Evolutionary conservation across 2,329 filamentous ascomycete species (phyloP).

Genomic region (Dothideomycetidae sp.): DNA sequence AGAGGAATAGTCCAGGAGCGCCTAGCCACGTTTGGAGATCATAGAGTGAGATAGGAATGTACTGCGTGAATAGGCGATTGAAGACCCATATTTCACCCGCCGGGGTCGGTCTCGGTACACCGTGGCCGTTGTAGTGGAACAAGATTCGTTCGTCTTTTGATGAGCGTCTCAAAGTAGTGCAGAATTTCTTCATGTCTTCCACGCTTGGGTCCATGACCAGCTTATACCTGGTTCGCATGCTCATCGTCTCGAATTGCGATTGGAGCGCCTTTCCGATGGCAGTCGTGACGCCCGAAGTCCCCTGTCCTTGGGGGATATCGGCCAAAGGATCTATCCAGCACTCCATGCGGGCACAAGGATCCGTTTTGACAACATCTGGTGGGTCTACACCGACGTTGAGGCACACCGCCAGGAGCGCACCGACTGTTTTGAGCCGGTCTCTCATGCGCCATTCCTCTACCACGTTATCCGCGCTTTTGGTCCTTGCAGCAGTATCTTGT

Average conservation of each 20-base stretch:
- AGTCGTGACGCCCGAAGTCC: slow-evolving; percentile 40
- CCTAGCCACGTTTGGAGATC: slow-evolving; percentile 93
- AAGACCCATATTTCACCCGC: slow-evolving; percentile 99
- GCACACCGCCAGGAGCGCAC: slow-evolving; percentile 83
- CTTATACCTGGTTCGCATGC: slow-evolving; percentile 92
- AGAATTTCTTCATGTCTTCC: slow-evolving; percentile 95
- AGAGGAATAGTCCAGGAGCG: slow-evolving; percentile 90
- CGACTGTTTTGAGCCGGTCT: slow-evolving; percentile 91
- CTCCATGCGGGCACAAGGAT: slow-evolving; percentile 81
- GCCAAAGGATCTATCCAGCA: slow-evolving; percentile 92
- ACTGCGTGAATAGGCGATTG: slow-evolving; percentile 97
- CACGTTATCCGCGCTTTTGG: slow-evolving; percentile 36
- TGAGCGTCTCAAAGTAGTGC: slow-evolving; percentile 73
- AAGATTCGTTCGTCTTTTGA: slow-evolving; percentile 91
- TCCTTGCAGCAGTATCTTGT: slow-evolving; percentile 85
- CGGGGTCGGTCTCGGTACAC: slow-evolving; percentile 85
- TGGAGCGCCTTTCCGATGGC: slow-evolving; percentile 95
- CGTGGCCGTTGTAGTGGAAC: slow-evolving; percentile 98
- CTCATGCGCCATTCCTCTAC: slow-evolving; percentile 96
- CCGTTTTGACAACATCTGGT: slow-evolving; percentile 91
- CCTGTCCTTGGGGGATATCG: slow-evolving; percentile 46
- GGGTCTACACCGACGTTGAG: slow-evolving; percentile 96
- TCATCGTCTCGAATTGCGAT: slow-evolving; percentile 88
- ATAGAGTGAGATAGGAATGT: slow-evolving; percentile 91
- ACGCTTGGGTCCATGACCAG: slow-evolving; percentile 92